These are phyloP conservation scores for Croton setiger DNA, from an alignment of 441 rosid species.

Conservation along the genomic window DNA sequence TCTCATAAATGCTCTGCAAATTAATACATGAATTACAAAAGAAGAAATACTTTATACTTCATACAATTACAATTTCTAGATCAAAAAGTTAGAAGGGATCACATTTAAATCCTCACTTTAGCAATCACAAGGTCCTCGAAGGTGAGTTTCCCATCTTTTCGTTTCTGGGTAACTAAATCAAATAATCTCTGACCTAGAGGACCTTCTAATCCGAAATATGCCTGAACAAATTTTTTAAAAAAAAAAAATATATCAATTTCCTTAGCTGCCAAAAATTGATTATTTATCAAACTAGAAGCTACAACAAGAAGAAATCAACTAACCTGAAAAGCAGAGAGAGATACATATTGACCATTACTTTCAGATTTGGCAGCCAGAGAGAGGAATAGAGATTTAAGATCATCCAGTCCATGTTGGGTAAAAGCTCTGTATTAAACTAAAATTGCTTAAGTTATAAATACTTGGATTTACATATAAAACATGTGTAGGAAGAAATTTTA, in stretches of 20 bases:
- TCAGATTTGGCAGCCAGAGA: constrained; percentile 67
- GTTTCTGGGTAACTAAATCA: constrained; percentile 53
- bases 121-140: constrained; percentile 78
- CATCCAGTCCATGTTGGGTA: constrained; percentile 55
- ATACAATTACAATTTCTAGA: not conserved
- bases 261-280: not conserved
- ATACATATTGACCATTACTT: constrained; percentile 42
- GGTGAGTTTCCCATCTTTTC: constrained; percentile 57
- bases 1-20: constrained; percentile 68
- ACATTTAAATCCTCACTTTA: constrained; percentile 42
- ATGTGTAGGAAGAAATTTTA: constrained; percentile 2
- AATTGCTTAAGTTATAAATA: not conserved
- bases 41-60: not conserved
- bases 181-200: constrained; percentile 62
- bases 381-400: constrained; percentile 49
- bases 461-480: not conserved
- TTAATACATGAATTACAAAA: not conserved
- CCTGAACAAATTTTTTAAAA: constrained; percentile 28
- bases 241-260: not conserved
- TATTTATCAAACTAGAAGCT: not conserved
- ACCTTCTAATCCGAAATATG: constrained; percentile 56
- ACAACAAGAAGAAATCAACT: not conserved
- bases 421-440: constrained; percentile 52
- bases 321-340: constrained; percentile 67
- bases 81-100: not conserved